Base-by-base conservation (phyloP, 257 asterid genomes). In the Solanum dulcamara region DNA sequence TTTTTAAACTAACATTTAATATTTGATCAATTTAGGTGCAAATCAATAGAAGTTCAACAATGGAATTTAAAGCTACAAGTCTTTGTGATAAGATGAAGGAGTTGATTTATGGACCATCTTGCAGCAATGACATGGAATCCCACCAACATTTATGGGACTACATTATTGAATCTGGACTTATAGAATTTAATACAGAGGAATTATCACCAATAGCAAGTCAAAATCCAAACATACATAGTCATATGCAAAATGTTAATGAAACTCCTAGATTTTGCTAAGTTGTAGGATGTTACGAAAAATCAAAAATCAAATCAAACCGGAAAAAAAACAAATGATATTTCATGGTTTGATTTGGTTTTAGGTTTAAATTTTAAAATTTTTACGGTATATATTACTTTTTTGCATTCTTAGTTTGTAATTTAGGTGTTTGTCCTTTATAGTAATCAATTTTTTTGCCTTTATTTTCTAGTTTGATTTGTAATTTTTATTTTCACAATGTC, bases 131-230 rank as follows among this genome's bases (percentile, higher is more conserved):
- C 13, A 83, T 70, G 70, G 92, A 89, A 86, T 88, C 91, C 68
- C 74, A 84, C 26, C 44, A 68, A 35, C 81, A 82, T 51, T 57
- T 85, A 72, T 92, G 89, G 91, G 93, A 92, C 79, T 89, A 77
- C 32, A 89, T 81, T 77, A 85, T 87, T 22, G 87, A 89, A 51
- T 84, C 89, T 18, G 83, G 87, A 66, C 15, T 83, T 6, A 86
- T 88, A 86, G 89, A 53, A 12, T 87, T 81, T 77, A 88, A 84
- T 50, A 50, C 84, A 30, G 74, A 85, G 33, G 86, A 81, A 2
- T 1, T 28, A 2, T 6, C 79, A 26, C 74, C 81, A 66, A 30
- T 14, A 66, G 14, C 40, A 66, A 66, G 40, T 66, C 60, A 51
- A 51, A 51, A 51, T 51, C n/a, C 24, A 18, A 51, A 51, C n/a